Conservation (phyloP, 257 asterid genomes). For the Mitragyna speciosa region DNA sequence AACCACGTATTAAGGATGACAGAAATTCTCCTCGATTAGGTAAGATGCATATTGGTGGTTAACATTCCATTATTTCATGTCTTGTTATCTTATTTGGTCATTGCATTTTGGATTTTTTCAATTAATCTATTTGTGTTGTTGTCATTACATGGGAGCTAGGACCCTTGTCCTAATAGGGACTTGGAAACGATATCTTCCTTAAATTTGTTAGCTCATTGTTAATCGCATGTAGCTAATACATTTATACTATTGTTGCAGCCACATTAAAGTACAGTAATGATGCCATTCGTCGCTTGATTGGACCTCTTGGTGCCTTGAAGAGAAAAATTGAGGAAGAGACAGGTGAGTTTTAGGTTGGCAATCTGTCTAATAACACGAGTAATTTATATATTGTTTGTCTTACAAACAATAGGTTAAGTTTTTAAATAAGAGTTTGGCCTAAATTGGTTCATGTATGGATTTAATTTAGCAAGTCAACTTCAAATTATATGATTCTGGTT, state of each 20-base stretch:
- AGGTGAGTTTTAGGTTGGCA: slow-evolving; percentile 41
- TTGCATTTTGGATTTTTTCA: neutral
- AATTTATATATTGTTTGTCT: neutral
- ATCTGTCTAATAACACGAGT: neutral
- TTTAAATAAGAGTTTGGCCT: neutral
- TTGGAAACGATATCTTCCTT: neutral
- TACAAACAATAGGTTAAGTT: neutral
- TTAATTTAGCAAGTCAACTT: neutral
- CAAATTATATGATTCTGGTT: neutral
- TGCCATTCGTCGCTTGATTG: slow-evolving; percentile 82
- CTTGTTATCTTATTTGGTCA: slow-evolving; percentile 9
- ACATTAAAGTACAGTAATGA: slow-evolving; percentile 81
- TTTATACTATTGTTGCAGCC: slow-evolving; percentile 44
- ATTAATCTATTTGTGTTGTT: neutral
- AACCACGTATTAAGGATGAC: slow-evolving; percentile 74
- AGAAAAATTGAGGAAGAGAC: slow-evolving; percentile 95
- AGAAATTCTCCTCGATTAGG: slow-evolving; percentile 74
- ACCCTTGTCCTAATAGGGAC: neutral
- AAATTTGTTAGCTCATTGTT: neutral
- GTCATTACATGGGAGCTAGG: neutral
- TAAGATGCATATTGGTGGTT: slow-evolving; percentile 28
- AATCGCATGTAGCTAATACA: slow-evolving; percentile 22
- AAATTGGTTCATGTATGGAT: too few species aligned
- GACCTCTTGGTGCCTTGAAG: slow-evolving; percentile 92
- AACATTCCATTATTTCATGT: neutral